Conservation (phyloP, 2,329 filamentous ascomycete species). For the Claviceps paspali region DNA sequence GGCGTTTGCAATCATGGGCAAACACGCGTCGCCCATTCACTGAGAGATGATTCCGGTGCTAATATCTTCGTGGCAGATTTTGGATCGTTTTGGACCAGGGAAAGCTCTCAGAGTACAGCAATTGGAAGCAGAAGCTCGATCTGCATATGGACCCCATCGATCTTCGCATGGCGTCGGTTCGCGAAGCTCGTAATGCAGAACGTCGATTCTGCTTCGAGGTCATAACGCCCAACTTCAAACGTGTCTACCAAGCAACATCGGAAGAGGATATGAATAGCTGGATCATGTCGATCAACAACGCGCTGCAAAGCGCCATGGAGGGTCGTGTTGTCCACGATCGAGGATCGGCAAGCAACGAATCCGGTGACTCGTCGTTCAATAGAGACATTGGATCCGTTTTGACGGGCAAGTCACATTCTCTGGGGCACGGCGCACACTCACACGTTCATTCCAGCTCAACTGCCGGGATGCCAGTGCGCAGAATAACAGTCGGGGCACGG, state of each 20-base stretch:
- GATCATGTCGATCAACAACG: slow-evolving; percentile 95
- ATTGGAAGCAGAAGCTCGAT: slow-evolving; percentile 96
- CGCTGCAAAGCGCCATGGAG: slow-evolving; percentile 88
- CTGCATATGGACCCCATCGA: slow-evolving; percentile 98
- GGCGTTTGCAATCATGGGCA: background rate
- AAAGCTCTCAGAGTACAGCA: slow-evolving; percentile 93
- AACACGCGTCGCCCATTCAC: background rate
- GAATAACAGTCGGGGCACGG: slow-evolving; percentile 82
- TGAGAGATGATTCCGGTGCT: background rate
- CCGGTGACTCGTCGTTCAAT: slow-evolving; percentile 43
- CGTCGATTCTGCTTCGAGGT: slow-evolving; percentile 96
- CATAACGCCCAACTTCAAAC: slow-evolving; percentile 89
- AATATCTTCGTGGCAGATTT: slow-evolving; percentile 48
- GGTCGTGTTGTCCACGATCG: slow-evolving; percentile 48
- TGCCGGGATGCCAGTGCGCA: slow-evolving; percentile 51
- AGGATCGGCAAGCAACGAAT: slow-evolving; percentile 21
- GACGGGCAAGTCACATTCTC: slow-evolving; percentile 75
- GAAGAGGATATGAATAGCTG: slow-evolving; percentile 97
- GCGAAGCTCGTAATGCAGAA: slow-evolving; percentile 88
- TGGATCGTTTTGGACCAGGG: slow-evolving; percentile 98
- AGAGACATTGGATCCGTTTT: slow-evolving; percentile 86
- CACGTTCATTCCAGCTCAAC: slow-evolving; percentile 30
- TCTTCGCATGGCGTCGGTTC: slow-evolving; percentile 87
- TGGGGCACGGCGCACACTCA: slow-evolving; percentile 38
- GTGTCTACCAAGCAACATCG: slow-evolving; percentile 93